These are phyloP conservation scores for Cnidoscolus chayamansa DNA, from an alignment of 441 rosid genomes.

Conservation along the genomic window DNA sequence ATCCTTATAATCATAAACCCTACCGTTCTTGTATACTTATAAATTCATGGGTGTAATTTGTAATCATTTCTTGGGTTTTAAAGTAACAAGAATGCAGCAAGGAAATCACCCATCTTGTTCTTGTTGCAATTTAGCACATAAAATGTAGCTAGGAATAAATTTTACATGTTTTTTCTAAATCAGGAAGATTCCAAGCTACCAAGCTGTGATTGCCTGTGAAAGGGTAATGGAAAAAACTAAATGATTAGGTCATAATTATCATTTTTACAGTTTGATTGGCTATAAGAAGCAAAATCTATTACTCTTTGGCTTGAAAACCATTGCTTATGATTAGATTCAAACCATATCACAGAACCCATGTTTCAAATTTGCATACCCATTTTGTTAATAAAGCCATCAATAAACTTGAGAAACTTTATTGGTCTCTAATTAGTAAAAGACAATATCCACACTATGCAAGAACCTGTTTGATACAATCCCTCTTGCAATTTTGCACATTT, in stretches of 20 bases:
- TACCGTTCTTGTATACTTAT: no score
- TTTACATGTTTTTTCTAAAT: not conserved
- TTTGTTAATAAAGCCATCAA: not conserved
- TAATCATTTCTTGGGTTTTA: no score
- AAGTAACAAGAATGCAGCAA: no score
- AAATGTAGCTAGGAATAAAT: not conserved
- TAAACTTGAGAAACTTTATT: not conserved
- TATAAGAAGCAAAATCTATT: not conserved
- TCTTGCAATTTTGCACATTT: not conserved
- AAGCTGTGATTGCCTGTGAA: not conserved
- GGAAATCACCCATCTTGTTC: no score
- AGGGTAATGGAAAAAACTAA: not conserved
- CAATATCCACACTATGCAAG: not conserved
- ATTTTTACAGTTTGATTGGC: not conserved
- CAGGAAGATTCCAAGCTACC: not conserved
- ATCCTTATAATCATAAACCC: no score
- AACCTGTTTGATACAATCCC: not conserved
- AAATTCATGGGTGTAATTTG: no score
- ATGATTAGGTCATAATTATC: conserved; percentile 1
- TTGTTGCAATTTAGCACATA: no score
- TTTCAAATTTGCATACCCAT: not conserved
- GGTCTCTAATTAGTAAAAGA: not conserved
- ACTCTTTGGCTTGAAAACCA: not conserved
- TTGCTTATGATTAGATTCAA: not conserved
- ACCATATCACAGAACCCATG: not conserved